Conservation (phyloP, 805 yeast genomes). For the Kregervanrija fluxuum region DNA sequence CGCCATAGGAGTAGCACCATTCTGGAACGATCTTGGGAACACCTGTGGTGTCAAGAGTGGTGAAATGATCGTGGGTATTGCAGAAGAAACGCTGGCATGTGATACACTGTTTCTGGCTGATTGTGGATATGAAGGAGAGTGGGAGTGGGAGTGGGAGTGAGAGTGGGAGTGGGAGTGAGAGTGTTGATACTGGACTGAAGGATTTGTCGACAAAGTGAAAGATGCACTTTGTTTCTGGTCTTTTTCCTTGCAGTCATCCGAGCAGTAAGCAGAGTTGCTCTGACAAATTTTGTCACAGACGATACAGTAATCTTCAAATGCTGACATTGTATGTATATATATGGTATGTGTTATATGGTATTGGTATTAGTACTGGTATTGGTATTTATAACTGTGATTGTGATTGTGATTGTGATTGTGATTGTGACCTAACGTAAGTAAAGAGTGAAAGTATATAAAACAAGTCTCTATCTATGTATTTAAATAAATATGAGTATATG, state of each 20-base stretch:
- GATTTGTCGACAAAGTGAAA: slow-evolving; percentile 19
- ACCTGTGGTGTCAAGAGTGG: slow-evolving; percentile 26
- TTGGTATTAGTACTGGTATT: no score
- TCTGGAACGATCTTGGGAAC: slow-evolving; percentile 5
- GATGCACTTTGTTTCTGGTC: slow-evolving; percentile 21
- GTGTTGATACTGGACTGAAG: slow-evolving; percentile 10
- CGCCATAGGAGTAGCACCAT: not conserved
- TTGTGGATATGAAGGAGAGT: slow-evolving; percentile 1
- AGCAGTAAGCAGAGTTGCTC: slow-evolving; percentile 27
- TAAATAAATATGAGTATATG: no score
- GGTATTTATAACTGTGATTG: no score
- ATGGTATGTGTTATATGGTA: no score
- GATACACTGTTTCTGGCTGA: not conserved
- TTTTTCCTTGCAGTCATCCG: slow-evolving; percentile 21
- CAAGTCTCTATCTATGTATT: no score
- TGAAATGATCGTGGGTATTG: slow-evolving; percentile 17
- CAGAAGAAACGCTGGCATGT: not conserved
- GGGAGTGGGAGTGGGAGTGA: not conserved
- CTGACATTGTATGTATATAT: slow-evolving; percentile 30
- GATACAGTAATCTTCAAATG: slow-evolving; percentile 31
- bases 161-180: not conserved
- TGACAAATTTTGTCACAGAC: slow-evolving; percentile 29
- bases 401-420: no score
- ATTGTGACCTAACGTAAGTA: no score
- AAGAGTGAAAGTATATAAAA: no score